These are phyloP conservation scores for Hibiscus syriacus DNA, from an alignment of 345 rosid genomes.

Conservation along the genomic window DNA sequence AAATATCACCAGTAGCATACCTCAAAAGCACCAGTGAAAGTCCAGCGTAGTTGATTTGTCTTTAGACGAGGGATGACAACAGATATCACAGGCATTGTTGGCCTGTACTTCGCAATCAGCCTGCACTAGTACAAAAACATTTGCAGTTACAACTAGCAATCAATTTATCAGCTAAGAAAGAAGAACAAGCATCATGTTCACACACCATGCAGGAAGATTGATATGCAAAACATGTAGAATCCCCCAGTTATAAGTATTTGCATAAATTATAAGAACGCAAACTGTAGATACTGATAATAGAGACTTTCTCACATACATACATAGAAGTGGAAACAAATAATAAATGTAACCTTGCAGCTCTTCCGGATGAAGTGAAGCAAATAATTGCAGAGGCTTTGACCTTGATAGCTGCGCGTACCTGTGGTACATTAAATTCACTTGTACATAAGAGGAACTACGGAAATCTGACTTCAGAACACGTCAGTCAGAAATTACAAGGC, in stretches of 20 bases:
- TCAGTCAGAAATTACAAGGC: background rate
- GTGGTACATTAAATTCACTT: background rate
- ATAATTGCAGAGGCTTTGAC: constrained; percentile 71
- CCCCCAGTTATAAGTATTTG: background rate
- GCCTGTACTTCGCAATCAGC: constrained; percentile 73
- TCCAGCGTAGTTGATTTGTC: constrained; percentile 66
- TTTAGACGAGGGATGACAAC: constrained; percentile 69
- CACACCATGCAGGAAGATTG: background rate
- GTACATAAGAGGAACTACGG: background rate
- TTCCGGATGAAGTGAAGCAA: constrained; percentile 77
- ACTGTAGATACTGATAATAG: background rate
- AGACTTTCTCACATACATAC: background rate
- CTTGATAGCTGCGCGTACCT: constrained; percentile 80
- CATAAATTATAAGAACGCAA: background rate
- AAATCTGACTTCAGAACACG: background rate
- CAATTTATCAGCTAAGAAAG: background rate
- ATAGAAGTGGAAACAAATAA: background rate
- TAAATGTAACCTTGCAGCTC: constrained; percentile 58
- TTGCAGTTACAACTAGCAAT: background rate
- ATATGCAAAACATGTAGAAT: background rate
- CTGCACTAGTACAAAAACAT: constrained; percentile 9
- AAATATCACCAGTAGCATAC: constrained; percentile 17
- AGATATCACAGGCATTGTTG: constrained; percentile 72
- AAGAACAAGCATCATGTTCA: background rate
- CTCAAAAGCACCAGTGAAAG: constrained; percentile 70